phyloP scores from a whole-genome alignment of 2,329 filamentous ascomycete species.

The Colletotrichum karsti region DNA sequence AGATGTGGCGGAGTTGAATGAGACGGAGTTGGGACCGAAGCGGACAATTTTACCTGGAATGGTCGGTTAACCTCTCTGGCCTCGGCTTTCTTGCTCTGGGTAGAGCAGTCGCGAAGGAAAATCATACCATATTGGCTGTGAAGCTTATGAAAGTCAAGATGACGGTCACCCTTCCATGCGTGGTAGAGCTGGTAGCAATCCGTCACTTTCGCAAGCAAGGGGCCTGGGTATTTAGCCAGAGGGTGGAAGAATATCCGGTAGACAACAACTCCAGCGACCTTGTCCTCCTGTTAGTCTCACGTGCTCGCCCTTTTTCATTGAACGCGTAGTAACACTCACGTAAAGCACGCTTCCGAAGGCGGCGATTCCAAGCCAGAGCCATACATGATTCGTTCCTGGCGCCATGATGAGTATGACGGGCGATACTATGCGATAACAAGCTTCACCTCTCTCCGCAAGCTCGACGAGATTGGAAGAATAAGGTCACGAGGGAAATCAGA shows the following conservation, averaged over 20 bases:
- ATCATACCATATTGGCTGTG: constrained; percentile 74
- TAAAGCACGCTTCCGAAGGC: constrained; percentile 46
- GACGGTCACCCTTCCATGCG: constrained; percentile 77
- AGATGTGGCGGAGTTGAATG: constrained; percentile 77
- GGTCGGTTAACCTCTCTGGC: too few relatives aligned
- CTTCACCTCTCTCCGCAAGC: not conserved
- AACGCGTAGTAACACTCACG: constrained; percentile 45
- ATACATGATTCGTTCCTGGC: constrained; percentile 43
- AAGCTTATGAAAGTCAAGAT: constrained; percentile 75
- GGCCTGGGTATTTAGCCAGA: constrained; percentile 71
- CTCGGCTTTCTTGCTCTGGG: too few relatives aligned
- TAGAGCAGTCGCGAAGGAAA: too few relatives aligned
- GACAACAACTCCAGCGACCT: constrained; percentile 53
- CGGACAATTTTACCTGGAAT: constrained; percentile 78
- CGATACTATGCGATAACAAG: not conserved
- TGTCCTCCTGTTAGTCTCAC: constrained; percentile 2
- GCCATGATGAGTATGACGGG: not conserved
- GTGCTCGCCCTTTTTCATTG: not conserved
- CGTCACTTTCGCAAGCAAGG: constrained; percentile 70
- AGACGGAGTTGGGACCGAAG: constrained; percentile 80
- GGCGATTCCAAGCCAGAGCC: constrained; percentile 49
- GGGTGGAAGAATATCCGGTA: constrained; percentile 73
- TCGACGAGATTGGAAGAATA: not conserved
- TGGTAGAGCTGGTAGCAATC: constrained; percentile 75
- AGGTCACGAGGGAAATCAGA: not conserved